A percentile compares a stretch with the other conserved stretches of the same genome.
phyloP scores from a whole-genome alignment of 2,329 filamentous ascomycete species.

The Ascochyta koolunga region DNA sequence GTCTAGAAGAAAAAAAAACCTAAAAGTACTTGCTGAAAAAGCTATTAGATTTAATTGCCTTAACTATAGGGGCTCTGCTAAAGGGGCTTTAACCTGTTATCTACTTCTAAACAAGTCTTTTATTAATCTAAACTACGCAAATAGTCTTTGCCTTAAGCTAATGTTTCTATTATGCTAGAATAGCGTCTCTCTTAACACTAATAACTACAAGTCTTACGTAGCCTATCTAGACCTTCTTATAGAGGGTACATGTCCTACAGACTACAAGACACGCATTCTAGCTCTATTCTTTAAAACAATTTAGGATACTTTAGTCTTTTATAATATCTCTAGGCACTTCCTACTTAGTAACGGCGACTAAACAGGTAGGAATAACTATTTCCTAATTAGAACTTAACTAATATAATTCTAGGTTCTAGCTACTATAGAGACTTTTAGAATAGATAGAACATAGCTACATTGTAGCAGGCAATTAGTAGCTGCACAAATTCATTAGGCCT shows the following conservation, averaged over 20 bases:
- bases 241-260: too few relatives aligned
- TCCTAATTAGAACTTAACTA: too few relatives aligned
- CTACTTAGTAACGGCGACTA: too few relatives aligned
- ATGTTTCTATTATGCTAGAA: neutral
- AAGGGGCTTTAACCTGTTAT: slow-evolving; percentile 26
- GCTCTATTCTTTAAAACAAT: too few relatives aligned
- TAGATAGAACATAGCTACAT: slow-evolving; percentile 67
- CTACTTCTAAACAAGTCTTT: neutral
- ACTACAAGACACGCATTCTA: too few relatives aligned
- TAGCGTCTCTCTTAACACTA: neutral
- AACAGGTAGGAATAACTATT: too few relatives aligned
- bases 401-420: slow-evolving; percentile 56
- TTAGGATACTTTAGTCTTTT: too few relatives aligned
- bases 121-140: neutral
- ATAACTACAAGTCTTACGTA: neutral
- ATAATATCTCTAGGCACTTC: too few relatives aligned
- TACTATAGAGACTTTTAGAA: slow-evolving; percentile 71
- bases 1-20: too few relatives aligned
- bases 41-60: too few relatives aligned
- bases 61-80: too few relatives aligned
- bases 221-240: neutral
- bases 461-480: slow-evolving; percentile 68
- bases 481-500: slow-evolving; percentile 67
- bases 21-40: too few relatives aligned
- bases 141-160: neutral